phyloP scores from a whole-genome alignment of 495 filamentous ascomycete genomes.

The Lophiotrema nucula region DNA sequence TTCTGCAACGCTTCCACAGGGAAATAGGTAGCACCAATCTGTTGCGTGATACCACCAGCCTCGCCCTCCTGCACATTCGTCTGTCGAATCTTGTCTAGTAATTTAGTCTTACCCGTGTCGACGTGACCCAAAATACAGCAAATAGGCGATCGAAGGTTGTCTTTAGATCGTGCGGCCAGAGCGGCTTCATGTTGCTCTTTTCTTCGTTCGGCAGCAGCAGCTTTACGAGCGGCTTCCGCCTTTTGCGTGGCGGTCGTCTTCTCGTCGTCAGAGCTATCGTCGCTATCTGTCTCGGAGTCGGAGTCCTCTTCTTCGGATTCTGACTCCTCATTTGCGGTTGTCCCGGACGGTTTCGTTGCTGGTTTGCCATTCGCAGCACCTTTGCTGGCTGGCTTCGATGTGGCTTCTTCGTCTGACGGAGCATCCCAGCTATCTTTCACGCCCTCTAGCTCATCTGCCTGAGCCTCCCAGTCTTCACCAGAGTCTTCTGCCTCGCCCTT shows the following conservation, averaged over 20 bases:
- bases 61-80: conserved; percentile 99
- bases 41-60: conserved; percentile 99
- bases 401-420: conserved; percentile 72
- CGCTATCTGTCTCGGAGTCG: conserved; percentile 55
- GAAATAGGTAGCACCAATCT: conserved; percentile 99
- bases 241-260: conserved; percentile 63
- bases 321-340: conserved; percentile 40
- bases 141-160: conserved; percentile 94
- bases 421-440: conserved; percentile 97
- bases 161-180: conserved; percentile 84
- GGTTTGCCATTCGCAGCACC: conserved; percentile 6
- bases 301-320: conserved; percentile 44
- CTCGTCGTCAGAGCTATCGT: conserved; percentile 63
- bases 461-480: conserved; percentile 86
- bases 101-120: conserved; percentile 99
- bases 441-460: conserved; percentile 71
- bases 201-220: conserved; percentile 84
- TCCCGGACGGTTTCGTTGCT: background rate
- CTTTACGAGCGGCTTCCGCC: conserved; percentile 73
- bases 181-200: conserved; percentile 89
- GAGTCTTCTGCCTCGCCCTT: conserved; percentile 57
- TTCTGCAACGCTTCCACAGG: conserved; percentile 86
- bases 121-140: conserved; percentile 99
- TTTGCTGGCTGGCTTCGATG: conserved; percentile 35
- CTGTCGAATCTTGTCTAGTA: conserved; percentile 97